Evolutionary conservation across 768 basidiomycete species (phyloP).

Genomic region (Suillus brevipes): DNA sequence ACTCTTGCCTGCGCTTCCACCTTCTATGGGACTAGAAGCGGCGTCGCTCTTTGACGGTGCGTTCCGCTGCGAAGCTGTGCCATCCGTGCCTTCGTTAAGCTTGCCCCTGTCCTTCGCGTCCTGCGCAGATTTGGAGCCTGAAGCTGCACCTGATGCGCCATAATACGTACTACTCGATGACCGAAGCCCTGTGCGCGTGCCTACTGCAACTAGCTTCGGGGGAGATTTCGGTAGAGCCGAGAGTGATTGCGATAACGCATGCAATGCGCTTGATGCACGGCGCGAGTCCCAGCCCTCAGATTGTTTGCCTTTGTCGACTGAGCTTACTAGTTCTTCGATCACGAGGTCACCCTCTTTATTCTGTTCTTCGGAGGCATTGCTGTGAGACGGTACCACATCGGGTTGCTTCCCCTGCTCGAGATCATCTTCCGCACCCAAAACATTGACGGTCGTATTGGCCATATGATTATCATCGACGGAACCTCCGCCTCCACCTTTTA

Average conservation of each 20-base stretch:
- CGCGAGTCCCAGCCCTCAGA: constrained; percentile 16
- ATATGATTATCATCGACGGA: background rate
- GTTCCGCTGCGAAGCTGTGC: constrained; percentile 11
- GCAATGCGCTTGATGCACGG: constrained; percentile 44
- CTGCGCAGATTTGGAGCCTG: constrained; percentile 17
- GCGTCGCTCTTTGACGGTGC: background rate
- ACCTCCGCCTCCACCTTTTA: constrained; percentile 35
- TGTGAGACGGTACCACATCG: constrained; percentile 14
- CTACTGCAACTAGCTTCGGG: constrained; percentile 36
- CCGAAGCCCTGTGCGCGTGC: constrained; percentile 50
- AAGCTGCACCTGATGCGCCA: constrained; percentile 23
- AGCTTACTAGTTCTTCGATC: constrained; percentile 14
- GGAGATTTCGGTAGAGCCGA: constrained; percentile 46
- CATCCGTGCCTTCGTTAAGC: constrained; percentile 21
- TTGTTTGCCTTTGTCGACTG: constrained; percentile 26
- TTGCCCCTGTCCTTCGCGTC: constrained; percentile 12
- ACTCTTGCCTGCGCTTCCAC: constrained; percentile 25
- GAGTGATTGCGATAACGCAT: constrained; percentile 63
- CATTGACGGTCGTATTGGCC: background rate
- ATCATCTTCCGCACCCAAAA: constrained; percentile 4
- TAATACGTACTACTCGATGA: constrained; percentile 43
- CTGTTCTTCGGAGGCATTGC: constrained; percentile 16
- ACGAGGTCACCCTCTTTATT: constrained; percentile 9
- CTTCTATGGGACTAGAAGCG: background rate
- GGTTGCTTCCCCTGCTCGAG: constrained; percentile 7